Base-by-base conservation (phyloP, 331 rosid species). In the Cydonia oblonga region DNA sequence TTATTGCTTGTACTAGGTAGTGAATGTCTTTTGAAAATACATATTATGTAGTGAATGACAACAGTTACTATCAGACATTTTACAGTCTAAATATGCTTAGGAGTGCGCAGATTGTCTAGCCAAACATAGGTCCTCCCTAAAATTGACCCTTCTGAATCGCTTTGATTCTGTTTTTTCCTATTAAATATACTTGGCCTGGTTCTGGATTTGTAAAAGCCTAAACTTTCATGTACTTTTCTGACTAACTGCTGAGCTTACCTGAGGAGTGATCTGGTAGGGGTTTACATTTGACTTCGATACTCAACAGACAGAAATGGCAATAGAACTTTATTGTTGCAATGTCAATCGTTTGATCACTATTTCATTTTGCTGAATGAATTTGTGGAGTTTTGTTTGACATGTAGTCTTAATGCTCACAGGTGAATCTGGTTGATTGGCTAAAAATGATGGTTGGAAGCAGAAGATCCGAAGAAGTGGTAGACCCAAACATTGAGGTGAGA, bases 401-500 rank as follows among this genome's bases (percentile, higher is more conserved):
- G 66, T 68, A 66, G 35, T 69, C 64, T 71, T 20, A 33, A 69
- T 75, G 73, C 38, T 65, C 11, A 58, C 85, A 93, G 97, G 97
- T 93, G 58, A 93, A 91, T 76, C 84, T 93, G 75, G 95, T 93
- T 8, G 98, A 90, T 73, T 93, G 98, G 97, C 79, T 93, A 73
- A 91, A 93, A 79, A 87, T 86, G 96, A 93, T 93, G 96, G 97
- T 91, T 28, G 98, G 98, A 71, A 93, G 74, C 79, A 84, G 97
- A 74, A 68, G 89, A 79, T 93, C 96, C 57, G 97, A 89, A 73
- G 96, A 93, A 78, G 97, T 87, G 70, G 91, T 91, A 22, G 98
- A 91, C 84, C 96, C 89, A 49, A 86, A 93, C 81, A 86, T 93
- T 49, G 96, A 87, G 79, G 83, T 72, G 65, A 89, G 83, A 68